phyloP scores from a whole-genome alignment of 1,284 basidiomycete species.

The Violaceomyces palustris region DNA sequence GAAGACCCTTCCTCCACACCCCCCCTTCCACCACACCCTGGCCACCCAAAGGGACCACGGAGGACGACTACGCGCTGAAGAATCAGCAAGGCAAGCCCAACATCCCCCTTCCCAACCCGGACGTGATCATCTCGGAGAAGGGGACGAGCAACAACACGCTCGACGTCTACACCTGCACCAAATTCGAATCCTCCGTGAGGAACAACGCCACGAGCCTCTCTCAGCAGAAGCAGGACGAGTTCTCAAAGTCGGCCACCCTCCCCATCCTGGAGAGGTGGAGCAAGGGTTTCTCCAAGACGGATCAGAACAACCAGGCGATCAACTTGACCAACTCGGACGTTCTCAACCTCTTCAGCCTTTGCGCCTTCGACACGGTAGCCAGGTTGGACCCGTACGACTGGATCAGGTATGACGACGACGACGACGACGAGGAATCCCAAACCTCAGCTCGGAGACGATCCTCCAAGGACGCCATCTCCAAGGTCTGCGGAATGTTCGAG shows the following conservation, averaged over 20 bases:
- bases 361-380: slow-evolving; percentile 26
- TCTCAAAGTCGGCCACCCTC: slow-evolving; percentile 10
- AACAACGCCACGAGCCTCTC: slow-evolving; percentile 15
- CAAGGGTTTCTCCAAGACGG: no score
- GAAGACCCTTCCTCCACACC: slow-evolving; percentile 13
- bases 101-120: slow-evolving; percentile 12
- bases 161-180: slow-evolving; percentile 24
- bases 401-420: background rate
- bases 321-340: no score
- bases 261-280: slow-evolving; percentile 4
- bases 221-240: slow-evolving; percentile 5
- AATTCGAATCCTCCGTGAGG: slow-evolving; percentile 14
- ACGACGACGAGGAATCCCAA: slow-evolving; percentile 6
- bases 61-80: slow-evolving; percentile 6
- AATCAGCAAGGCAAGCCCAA: slow-evolving; percentile 12
- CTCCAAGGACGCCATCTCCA: slow-evolving; percentile 11
- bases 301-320: no score
- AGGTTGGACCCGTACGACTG: slow-evolving; percentile 17
- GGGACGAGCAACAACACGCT: slow-evolving; percentile 21
- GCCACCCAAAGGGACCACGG: slow-evolving; percentile 17
- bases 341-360: slow-evolving; percentile 22
- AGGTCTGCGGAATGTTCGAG: slow-evolving; percentile 14
- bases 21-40: slow-evolving; percentile 21
- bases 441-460: no score
- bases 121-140: slow-evolving; percentile 25